phyloP scores from a whole-genome alignment of 371 early-diverging fungal genomes.

The Mucor piriformis region DNA sequence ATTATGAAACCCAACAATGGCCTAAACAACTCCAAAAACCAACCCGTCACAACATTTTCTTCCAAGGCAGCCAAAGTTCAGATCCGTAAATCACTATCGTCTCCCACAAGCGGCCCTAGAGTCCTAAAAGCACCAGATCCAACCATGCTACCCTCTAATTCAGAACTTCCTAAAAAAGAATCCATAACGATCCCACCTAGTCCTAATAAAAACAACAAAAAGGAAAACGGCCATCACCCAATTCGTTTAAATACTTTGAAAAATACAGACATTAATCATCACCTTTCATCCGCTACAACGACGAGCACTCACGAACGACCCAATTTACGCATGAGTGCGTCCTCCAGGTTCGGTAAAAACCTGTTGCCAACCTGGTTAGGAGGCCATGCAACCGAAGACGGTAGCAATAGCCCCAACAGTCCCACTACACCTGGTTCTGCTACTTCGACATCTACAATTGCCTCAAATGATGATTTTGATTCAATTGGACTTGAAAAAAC shows the following conservation, averaged over 20 bases:
- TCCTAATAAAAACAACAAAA: conserved; percentile 16
- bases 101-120: conserved; percentile 15
- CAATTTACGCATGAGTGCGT: conserved; percentile 31
- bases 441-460: neutral
- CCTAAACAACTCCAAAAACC: neutral
- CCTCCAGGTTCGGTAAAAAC: conserved; percentile 47
- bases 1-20: neutral
- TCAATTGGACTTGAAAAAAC: conserved; percentile 10
- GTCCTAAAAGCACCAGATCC: neutral
- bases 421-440: conserved; percentile 2
- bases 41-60: conserved; percentile 1
- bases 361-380: conserved; percentile 47
- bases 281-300: conserved; percentile 12
- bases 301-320: conserved; percentile 24
- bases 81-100: conserved; percentile 20
- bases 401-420: neutral
- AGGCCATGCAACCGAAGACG: conserved; percentile 20
- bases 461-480: conserved; percentile 1
- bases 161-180: conserved; percentile 14
- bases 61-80: conserved; percentile 11
- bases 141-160: neutral
- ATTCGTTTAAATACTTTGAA: conserved; percentile 12
- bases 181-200: conserved; percentile 6
- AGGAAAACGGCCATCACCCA: neutral
- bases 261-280: neutral